Conservation (phyloP, 352 stramenopile genomes). For the Globisporangium acanthophoron region DNA sequence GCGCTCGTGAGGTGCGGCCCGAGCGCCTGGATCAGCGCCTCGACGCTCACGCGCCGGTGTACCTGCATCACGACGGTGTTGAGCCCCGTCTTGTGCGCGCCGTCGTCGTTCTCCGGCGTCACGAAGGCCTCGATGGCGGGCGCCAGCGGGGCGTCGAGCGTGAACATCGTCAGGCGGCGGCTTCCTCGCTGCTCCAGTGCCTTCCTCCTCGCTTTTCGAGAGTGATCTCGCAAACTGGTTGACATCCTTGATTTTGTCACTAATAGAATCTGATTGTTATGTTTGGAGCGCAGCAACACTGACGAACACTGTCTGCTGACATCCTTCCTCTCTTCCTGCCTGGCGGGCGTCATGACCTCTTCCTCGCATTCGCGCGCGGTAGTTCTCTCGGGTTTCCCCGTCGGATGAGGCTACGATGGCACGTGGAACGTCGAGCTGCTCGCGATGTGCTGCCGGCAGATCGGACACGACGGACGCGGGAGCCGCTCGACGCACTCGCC, state of each 20-base stretch:
- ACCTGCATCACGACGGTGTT: conserved; percentile 89
- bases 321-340: too few species aligned
- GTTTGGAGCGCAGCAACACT: too few species aligned
- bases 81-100: conserved; percentile 76
- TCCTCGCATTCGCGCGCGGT: too few species aligned
- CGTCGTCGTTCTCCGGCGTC: conserved; percentile 80
- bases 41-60: conserved; percentile 67
- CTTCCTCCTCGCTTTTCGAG: too few species aligned
- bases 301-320: background rate
- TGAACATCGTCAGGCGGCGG: conserved; percentile 53
- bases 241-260: background rate
- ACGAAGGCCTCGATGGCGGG: conserved; percentile 85
- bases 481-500: conserved; percentile 53
- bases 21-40: conserved; percentile 79
- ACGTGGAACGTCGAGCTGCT: conserved; percentile 65
- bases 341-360: too few species aligned
- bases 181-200: too few species aligned
- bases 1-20: conserved; percentile 58
- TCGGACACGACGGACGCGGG: conserved; percentile 55
- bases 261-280: background rate
- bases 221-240: too few species aligned
- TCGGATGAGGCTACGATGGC: conserved; percentile 25
- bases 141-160: conserved; percentile 73
- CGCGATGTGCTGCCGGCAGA: conserved; percentile 59
- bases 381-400: too few species aligned